These are phyloP conservation scores for Pyricularia sp. DNA, from an alignment of 2,329 filamentous ascomycete genomes.

Conservation along the genomic window DNA sequence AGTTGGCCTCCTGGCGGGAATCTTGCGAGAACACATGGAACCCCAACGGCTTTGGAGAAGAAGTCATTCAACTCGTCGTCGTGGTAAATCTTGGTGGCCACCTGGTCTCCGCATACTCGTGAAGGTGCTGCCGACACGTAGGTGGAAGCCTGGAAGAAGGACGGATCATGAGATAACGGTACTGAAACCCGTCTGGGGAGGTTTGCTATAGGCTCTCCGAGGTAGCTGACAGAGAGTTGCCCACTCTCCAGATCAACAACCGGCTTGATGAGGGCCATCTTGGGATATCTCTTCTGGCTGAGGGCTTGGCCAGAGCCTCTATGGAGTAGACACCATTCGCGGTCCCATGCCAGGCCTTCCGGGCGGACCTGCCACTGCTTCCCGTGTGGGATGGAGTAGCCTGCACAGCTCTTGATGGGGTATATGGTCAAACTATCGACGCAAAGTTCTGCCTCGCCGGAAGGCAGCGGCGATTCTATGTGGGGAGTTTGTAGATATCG, in stretches of 20 bases:
- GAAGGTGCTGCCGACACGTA: slow-evolving; percentile 27
- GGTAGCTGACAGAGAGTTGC: slow-evolving; percentile 51
- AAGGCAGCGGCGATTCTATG: background rate
- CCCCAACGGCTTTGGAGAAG: slow-evolving; percentile 65
- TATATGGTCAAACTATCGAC: slow-evolving; percentile 52
- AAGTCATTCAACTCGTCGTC: slow-evolving; percentile 59
- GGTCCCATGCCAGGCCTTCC: slow-evolving; percentile 87
- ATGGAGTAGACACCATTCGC: slow-evolving; percentile 88
- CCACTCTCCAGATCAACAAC: slow-evolving; percentile 60
- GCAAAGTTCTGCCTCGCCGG: background rate
- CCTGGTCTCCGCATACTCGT: slow-evolving; percentile 74
- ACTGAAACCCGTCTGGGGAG: slow-evolving; percentile 32
- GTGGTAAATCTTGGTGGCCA: slow-evolving; percentile 62
- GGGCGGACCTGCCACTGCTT: slow-evolving; percentile 65
- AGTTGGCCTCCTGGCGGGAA: slow-evolving; percentile 62
- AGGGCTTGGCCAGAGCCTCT: slow-evolving; percentile 74
- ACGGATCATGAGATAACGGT: slow-evolving; percentile 61
- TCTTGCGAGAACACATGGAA: slow-evolving; percentile 75
- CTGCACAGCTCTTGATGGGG: slow-evolving; percentile 90
- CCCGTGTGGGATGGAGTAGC: slow-evolving; percentile 57
- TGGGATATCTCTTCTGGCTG: slow-evolving; percentile 80
- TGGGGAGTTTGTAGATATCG: background rate
- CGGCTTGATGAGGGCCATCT: slow-evolving; percentile 78
- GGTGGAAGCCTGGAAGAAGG: slow-evolving; percentile 32
- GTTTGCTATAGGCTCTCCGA: slow-evolving; percentile 19